Percentiles rank a stretch among this genome's conserved stretches.
These are phyloP conservation scores for Lentinula novae-zelandiae DNA, from an alignment of 1,284 basidiomycete species.

Conservation along the genomic window DNA sequence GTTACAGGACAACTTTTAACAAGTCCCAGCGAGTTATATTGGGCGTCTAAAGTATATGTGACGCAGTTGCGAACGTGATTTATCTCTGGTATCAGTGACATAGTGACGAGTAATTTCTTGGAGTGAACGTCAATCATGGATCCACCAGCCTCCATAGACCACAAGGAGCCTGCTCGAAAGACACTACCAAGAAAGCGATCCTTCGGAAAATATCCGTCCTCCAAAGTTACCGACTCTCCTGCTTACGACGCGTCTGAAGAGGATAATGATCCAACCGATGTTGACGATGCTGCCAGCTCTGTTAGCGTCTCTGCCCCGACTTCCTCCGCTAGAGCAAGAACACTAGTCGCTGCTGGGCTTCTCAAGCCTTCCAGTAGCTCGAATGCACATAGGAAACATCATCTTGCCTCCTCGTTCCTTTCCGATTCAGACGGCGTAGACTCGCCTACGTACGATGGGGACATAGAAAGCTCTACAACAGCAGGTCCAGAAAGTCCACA, in stretches of 20 bases:
- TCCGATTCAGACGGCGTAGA: slow-evolving; percentile 75
- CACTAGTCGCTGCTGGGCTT: slow-evolving; percentile 9
- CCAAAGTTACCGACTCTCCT: slow-evolving; percentile 6
- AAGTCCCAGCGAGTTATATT: background rate
- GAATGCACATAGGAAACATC: slow-evolving; percentile 33
- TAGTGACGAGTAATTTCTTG: background rate
- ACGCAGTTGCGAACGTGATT: background rate
- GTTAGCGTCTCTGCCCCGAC: background rate
- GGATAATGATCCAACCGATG: slow-evolving; percentile 78
- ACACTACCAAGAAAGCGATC: slow-evolving; percentile 6
- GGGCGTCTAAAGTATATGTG: background rate
- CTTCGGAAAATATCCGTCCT: slow-evolving; percentile 11
- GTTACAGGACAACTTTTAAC: too few relatives aligned
- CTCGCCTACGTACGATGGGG: slow-evolving; percentile 86
- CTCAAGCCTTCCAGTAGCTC: slow-evolving; percentile 18
- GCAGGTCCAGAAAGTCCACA: slow-evolving; percentile 35
- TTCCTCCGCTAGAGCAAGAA: background rate
- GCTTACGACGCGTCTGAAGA: slow-evolving; percentile 52
- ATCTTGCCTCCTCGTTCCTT: slow-evolving; percentile 51
- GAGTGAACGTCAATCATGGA: background rate
- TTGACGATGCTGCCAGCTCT: slow-evolving; percentile 45
- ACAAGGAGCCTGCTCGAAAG: slow-evolving; percentile 4
- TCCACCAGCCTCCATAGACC: background rate
- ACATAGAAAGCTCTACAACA: slow-evolving; percentile 79
- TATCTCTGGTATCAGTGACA: background rate